Conservation (phyloP, 2,329 filamentous ascomycete genomes). For the Trichoderma sp. region DNA sequence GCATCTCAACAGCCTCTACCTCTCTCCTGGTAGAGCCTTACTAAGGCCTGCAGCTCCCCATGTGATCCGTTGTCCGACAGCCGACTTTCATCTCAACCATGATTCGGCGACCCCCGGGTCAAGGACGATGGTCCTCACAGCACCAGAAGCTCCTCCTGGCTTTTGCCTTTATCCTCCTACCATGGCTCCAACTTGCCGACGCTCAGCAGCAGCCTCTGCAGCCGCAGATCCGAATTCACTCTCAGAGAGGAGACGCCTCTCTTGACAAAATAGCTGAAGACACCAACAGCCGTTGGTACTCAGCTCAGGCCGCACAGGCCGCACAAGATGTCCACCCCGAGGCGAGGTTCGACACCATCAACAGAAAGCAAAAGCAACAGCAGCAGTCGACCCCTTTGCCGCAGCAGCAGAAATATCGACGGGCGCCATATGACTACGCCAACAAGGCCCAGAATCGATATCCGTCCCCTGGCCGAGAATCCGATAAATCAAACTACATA, state of each 20-base stretch:
- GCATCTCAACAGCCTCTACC: conserved; percentile 18
- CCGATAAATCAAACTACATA: conserved; percentile 34
- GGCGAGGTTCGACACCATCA: conserved; percentile 28
- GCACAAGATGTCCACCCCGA: conserved; percentile 29
- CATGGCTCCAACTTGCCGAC: conserved; percentile 53
- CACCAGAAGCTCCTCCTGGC: conserved; percentile 50
- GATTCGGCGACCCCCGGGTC: conserved; percentile 63
- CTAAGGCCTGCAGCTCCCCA: conserved; percentile 17
- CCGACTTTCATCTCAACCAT: conserved; percentile 37
- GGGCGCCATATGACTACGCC: conserved; percentile 13
- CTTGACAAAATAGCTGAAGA: conserved; percentile 30
- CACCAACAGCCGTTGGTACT: conserved; percentile 31
- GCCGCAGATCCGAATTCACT: conserved; percentile 13
- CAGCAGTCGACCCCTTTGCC: conserved; percentile 16
- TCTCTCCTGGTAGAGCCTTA: conserved; percentile 10
- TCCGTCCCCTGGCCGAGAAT: conserved; percentile 32
- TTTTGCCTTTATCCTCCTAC: conserved; percentile 56
- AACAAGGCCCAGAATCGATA: conserved; percentile 25
- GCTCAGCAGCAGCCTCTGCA: conserved; percentile 61
- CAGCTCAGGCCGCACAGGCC: conserved; percentile 25
- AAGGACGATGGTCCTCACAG: conserved; percentile 48
- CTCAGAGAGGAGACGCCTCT: conserved; percentile 21
- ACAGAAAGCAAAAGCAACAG: conserved; percentile 26
- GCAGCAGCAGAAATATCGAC: conserved; percentile 23
- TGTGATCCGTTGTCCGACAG: conserved; percentile 20